Conservation (phyloP, 352 stramenopile genomes). For the Pythium rishiriense region DNA sequence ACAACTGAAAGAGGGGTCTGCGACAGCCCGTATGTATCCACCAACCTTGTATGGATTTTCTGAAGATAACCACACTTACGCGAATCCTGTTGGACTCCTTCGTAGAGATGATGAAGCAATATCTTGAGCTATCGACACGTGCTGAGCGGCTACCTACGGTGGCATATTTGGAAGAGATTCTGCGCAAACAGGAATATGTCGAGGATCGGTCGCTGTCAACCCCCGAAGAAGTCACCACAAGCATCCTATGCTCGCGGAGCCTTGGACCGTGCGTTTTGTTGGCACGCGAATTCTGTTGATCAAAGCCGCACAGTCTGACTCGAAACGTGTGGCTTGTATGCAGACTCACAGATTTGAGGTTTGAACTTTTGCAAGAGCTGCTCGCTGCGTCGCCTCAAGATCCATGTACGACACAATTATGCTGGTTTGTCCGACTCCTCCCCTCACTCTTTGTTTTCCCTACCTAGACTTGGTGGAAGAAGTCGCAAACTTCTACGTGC, state of each 20-base stretch:
- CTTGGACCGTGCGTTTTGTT: slow-evolving; percentile 21
- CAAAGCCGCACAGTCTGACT: background rate
- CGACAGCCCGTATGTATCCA: slow-evolving; percentile 37
- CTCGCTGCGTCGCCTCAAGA: slow-evolving; percentile 17
- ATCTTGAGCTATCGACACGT: slow-evolving; percentile 14
- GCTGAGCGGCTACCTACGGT: slow-evolving; percentile 13
- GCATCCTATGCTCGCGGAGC: slow-evolving; percentile 18
- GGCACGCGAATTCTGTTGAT: background rate
- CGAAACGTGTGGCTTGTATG: background rate
- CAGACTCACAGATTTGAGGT: slow-evolving; percentile 27
- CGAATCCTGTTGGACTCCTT: background rate
- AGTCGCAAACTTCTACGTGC: slow-evolving; percentile 22
- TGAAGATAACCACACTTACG: background rate
- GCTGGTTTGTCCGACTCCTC: background rate
- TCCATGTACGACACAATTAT: slow-evolving; percentile 15
- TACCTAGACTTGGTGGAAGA: slow-evolving; percentile 22
- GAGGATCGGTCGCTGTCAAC: slow-evolving; percentile 21
- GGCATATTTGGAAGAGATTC: slow-evolving; percentile 13
- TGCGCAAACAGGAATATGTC: slow-evolving; percentile 22
- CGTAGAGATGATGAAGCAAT: slow-evolving; percentile 21
- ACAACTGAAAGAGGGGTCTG: slow-evolving; percentile 33
- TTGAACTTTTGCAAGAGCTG: slow-evolving; percentile 27
- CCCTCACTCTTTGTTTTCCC: background rate
- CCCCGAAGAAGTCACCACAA: slow-evolving; percentile 20
- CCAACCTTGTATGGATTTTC: background rate